phyloP scores from a whole-genome alignment of 2,329 filamentous ascomycete genomes.

The Stagonosporopsis tanaceti region DNA sequence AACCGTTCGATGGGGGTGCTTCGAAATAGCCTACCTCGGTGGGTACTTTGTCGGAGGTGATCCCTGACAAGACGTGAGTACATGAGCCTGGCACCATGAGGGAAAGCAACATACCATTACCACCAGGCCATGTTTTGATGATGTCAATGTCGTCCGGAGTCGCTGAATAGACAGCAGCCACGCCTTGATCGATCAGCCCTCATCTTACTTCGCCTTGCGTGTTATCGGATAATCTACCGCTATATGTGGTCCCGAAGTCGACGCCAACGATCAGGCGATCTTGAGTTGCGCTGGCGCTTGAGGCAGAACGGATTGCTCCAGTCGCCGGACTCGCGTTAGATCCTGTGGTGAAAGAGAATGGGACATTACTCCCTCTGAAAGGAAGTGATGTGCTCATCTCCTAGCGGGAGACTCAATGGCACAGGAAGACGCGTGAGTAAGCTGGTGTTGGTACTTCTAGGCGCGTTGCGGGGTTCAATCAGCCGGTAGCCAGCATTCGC shows the following conservation, averaged over 20 bases:
- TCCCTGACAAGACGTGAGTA: conserved; percentile 49
- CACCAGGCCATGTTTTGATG: conserved; percentile 82
- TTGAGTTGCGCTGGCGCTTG: conserved; percentile 1
- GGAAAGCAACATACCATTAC: conserved; percentile 63
- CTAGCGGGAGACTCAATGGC: not conserved
- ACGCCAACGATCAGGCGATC: conserved; percentile 73
- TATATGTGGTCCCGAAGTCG: conserved; percentile 77
- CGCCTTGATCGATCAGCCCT: conserved; percentile 53
- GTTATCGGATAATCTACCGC: conserved; percentile 57
- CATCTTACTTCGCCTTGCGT: not conserved
- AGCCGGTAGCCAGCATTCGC: conserved; percentile 7
- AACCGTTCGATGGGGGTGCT: conserved; percentile 21
- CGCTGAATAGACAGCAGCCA: conserved; percentile 76
- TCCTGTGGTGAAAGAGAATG: conserved; percentile 42
- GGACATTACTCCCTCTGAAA: conserved; percentile 39
- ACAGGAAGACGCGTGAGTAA: conserved; percentile 1
- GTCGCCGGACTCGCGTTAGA: conserved; percentile 35
- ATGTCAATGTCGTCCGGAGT: conserved; percentile 83
- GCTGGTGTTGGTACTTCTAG: conserved; percentile 5
- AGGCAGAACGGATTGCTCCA: conserved; percentile 10
- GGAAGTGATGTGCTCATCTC: conserved; percentile 36
- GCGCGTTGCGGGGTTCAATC: conserved; percentile 27
- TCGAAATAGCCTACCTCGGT: conserved; percentile 72
- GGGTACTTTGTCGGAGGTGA: conserved; percentile 87
- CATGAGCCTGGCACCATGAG: not conserved